These are phyloP conservation scores for Geotrichum fermentans DNA, from an alignment of 1,139 yeast species.

Conservation along the genomic window DNA sequence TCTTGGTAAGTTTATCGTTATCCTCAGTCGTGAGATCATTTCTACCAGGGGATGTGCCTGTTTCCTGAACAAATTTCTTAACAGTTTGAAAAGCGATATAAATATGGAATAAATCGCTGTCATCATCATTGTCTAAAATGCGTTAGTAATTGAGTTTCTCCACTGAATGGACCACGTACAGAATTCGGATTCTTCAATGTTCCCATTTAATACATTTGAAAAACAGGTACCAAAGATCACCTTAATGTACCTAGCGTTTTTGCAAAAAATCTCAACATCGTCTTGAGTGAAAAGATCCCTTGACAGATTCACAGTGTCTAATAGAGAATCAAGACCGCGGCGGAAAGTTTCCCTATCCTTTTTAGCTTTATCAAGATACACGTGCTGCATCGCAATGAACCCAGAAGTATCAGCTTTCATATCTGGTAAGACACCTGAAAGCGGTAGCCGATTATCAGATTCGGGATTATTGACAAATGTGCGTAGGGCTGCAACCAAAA, in stretches of 20 bases:
- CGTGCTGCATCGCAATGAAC: conserved; percentile 53
- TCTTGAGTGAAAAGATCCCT: conserved; percentile 38
- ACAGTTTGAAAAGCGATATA: conserved; percentile 30
- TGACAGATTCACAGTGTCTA: conserved; percentile 29
- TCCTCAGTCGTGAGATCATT: conserved; percentile 16
- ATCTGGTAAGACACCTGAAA: conserved; percentile 76
- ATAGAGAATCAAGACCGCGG: conserved; percentile 36
- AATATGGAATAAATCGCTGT: conserved; percentile 24
- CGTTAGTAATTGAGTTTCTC: not conserved
- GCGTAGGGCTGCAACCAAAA: conserved; percentile 52
- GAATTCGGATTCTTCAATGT: not conserved
- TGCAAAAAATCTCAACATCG: conserved; percentile 52
- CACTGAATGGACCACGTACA: conserved; percentile 1
- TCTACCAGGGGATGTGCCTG: conserved; percentile 21
- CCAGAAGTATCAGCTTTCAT: conserved; percentile 75
- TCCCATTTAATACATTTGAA: not conserved
- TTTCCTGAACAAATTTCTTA: conserved; percentile 26
- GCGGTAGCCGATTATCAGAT: conserved; percentile 47
- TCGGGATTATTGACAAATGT: conserved; percentile 41
- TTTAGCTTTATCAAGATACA: conserved; percentile 53
- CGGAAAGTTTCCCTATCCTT: conserved; percentile 47
- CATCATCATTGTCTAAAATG: conserved; percentile 20
- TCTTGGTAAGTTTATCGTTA: conserved; percentile 17
- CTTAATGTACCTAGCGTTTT: conserved; percentile 46
- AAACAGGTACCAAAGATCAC: conserved; percentile 31